phyloP scores from a whole-genome alignment of 495 filamentous ascomycete species.

The Podospora didyma region DNA sequence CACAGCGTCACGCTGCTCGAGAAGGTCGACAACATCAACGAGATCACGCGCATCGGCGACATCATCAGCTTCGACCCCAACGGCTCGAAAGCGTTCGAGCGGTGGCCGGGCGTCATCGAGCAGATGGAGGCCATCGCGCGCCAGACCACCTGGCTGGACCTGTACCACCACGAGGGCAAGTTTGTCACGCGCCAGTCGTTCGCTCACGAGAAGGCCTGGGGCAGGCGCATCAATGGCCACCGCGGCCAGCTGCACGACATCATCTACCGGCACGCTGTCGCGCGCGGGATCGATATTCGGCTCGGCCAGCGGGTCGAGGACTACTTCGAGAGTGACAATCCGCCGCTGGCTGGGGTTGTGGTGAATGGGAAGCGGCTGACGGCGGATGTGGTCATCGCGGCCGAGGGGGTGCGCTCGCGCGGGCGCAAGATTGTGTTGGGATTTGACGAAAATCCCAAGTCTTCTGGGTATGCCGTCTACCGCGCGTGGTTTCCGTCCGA shows the following conservation, averaged over 20 bases:
- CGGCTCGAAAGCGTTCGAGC: constrained; percentile 41
- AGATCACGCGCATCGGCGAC: constrained; percentile 45
- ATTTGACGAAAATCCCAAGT: constrained; percentile 57
- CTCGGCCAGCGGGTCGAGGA: constrained; percentile 53
- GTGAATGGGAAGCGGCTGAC: constrained; percentile 45
- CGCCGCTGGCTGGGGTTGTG: constrained; percentile 49
- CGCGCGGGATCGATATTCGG: constrained; percentile 53
- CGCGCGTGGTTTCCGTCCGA: constrained; percentile 57
- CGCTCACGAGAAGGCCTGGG: constrained; percentile 25
- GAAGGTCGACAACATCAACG: constrained; percentile 34
- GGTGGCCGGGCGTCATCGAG: constrained; percentile 47
- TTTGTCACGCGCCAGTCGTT: constrained; percentile 31
- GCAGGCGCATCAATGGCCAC: constrained; percentile 52
- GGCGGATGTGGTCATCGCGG: constrained; percentile 58
- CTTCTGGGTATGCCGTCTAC: constrained; percentile 58
- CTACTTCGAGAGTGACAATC: constrained; percentile 53
- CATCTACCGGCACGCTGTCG: constrained; percentile 52
- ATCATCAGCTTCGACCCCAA: constrained; percentile 53
- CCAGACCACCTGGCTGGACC: constrained; percentile 32
- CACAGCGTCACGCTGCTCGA: constrained; percentile 32
- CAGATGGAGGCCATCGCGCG: constrained; percentile 48
- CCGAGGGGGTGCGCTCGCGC: constrained; percentile 59
- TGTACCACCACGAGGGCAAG: constrained; percentile 29
- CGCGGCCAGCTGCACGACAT: constrained; percentile 60
- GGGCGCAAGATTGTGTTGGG: constrained; percentile 59